phyloP scores from a whole-genome alignment of 352 stramenopile species.

The Pythium brachiatum region DNA sequence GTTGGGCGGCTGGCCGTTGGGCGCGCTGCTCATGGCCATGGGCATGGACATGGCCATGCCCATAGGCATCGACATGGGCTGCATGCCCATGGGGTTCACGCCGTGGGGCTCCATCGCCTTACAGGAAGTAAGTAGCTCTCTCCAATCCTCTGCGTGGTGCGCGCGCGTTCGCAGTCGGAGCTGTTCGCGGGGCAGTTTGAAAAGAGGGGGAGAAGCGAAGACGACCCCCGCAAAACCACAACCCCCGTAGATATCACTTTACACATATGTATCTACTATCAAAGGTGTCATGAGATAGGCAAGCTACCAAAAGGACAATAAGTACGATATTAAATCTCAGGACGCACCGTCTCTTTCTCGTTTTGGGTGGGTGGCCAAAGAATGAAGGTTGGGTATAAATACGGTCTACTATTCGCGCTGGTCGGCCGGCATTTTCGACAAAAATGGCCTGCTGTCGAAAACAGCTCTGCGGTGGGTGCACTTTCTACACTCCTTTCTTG shows the following conservation, averaged over 20 bases:
- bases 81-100: constrained; percentile 68
- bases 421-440: constrained; percentile 1
- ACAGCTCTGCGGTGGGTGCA: not conserved
- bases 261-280: not conserved
- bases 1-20: constrained; percentile 29
- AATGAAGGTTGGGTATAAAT: constrained; percentile 22
- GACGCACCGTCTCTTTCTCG: not conserved
- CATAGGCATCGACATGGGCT: constrained; percentile 70
- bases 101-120: constrained; percentile 53
- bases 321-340: not conserved
- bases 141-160: constrained; percentile 1
- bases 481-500: constrained; percentile 54
- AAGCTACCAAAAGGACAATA: not conserved
- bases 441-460: constrained; percentile 18
- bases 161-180: not conserved
- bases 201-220: constrained; percentile 2
- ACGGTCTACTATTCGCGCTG: constrained; percentile 24
- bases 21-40: constrained; percentile 30
- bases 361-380: not conserved
- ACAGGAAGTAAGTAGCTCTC: too few relatives aligned
- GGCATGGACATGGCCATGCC: constrained; percentile 55
- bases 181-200: not conserved
- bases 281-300: not conserved
- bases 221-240: not conserved
- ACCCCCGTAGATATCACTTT: not conserved